Evolutionary conservation across 2,329 filamentous ascomycete species (phyloP).

Genomic region (Venturia asperata): DNA sequence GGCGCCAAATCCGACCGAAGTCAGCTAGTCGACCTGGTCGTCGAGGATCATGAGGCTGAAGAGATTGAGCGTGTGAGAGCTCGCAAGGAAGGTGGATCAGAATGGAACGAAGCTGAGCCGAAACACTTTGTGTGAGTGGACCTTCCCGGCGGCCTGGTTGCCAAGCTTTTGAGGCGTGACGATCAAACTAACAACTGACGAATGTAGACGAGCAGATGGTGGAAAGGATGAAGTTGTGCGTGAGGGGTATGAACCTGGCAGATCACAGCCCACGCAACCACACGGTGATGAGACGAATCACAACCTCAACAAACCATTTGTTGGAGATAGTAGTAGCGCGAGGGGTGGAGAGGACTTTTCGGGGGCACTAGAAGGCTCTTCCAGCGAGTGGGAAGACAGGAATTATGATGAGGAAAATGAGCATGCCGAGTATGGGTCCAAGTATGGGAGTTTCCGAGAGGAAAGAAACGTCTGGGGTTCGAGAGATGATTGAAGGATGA

Average conservation of each 20-base stretch:
- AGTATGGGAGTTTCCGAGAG: constrained; percentile 39
- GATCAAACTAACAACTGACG: constrained; percentile 3
- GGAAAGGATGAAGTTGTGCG: constrained; percentile 45
- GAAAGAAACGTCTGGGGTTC: constrained; percentile 37
- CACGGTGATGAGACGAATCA: constrained; percentile 39
- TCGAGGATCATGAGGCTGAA: constrained; percentile 57
- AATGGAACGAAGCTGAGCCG: constrained; percentile 50
- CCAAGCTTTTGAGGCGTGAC: neutral
- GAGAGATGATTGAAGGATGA: constrained; percentile 18
- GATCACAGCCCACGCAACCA: constrained; percentile 29
- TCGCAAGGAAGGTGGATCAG: constrained; percentile 55
- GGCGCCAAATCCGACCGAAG: constrained; percentile 50
- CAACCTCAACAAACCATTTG: constrained; percentile 40
- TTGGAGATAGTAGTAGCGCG: constrained; percentile 36
- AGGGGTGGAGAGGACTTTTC: constrained; percentile 32
- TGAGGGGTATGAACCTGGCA: constrained; percentile 48
- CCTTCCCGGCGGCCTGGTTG: neutral
- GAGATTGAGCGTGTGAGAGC: constrained; percentile 55
- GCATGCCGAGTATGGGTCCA: constrained; percentile 22
- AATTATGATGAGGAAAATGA: constrained; percentile 25
- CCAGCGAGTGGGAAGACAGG: constrained; percentile 33
- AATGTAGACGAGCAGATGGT: constrained; percentile 36
- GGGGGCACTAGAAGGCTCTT: constrained; percentile 29
- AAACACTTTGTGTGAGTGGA: constrained; percentile 49
- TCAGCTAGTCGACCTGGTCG: constrained; percentile 60